These are phyloP conservation scores for Coccomyxa sp. DNA, from an alignment of 139 green algal genomes.

Conservation along the genomic window DNA sequence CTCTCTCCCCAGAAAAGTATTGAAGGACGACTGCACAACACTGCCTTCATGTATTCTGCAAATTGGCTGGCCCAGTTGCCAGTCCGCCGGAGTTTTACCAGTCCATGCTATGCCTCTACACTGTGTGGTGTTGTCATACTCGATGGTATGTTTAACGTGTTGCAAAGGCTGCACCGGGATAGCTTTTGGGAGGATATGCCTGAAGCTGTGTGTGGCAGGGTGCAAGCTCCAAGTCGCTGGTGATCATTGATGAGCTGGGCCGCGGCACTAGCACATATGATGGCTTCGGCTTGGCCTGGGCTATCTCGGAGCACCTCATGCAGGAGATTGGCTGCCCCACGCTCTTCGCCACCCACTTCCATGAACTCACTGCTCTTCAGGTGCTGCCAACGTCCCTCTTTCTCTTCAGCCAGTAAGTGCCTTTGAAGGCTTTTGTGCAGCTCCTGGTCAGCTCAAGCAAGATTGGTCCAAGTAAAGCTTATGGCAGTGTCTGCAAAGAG, in stretches of 20 bases:
- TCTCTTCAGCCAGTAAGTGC: neutral
- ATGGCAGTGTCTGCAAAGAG: no score
- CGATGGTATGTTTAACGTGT: no score
- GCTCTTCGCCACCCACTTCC: slow-evolving; percentile 97
- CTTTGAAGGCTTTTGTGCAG: slow-evolving; percentile 2
- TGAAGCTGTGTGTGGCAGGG: slow-evolving; percentile 31
- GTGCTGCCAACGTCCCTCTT: slow-evolving; percentile 2
- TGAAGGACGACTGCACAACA: no score
- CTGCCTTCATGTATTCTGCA: no score
- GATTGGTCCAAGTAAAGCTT: neutral
- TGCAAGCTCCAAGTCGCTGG: slow-evolving; percentile 66
- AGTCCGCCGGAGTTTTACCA: no score
- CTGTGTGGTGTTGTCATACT: no score
- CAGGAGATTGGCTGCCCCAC: slow-evolving; percentile 54
- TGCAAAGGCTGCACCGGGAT: no score
- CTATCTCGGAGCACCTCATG: slow-evolving; percentile 92
- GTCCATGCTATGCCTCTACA: no score
- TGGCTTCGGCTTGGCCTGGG: slow-evolving; percentile 95
- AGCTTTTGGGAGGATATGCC: no score
- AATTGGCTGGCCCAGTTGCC: no score
- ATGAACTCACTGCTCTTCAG: slow-evolving; percentile 89
- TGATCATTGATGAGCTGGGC: slow-evolving; percentile 98
- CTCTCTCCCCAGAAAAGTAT: no score
- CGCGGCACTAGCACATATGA: slow-evolving; percentile 94
- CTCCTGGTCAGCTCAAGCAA: neutral